Conservation (phyloP, 176 grass and related monocot species). For the Ensete glaucum region DNA sequence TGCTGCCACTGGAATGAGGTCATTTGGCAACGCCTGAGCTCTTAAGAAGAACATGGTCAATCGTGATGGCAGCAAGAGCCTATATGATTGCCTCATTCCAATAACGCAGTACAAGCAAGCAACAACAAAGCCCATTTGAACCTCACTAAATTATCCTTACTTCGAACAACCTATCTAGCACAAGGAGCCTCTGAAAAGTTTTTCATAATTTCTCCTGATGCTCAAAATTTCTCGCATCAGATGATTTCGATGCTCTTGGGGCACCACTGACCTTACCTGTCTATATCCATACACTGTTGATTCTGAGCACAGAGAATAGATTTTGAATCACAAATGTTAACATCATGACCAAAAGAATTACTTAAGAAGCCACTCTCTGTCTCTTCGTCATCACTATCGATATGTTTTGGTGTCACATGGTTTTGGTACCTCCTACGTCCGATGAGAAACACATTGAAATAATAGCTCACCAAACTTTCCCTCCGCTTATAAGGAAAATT, state of each 20-base stretch:
- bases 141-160: not conserved
- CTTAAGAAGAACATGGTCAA: not conserved
- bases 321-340: slow-evolving; percentile 5
- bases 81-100: not conserved
- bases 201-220: not conserved
- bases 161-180: not conserved
- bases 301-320: not conserved
- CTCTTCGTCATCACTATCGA: slow-evolving; percentile 40
- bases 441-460: slow-evolving; percentile 49
- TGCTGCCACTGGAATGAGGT: not conserved
- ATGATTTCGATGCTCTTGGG: not conserved
- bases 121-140: not conserved
- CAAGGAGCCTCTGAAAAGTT: not conserved
- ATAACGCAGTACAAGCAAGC: not conserved
- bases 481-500: slow-evolving; percentile 22
- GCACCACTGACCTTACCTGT: not conserved
- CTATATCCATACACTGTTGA: slow-evolving; percentile 10
- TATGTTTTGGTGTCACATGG: slow-evolving; percentile 13
- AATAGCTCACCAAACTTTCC: slow-evolving; percentile 36
- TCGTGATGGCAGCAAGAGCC: not conserved
- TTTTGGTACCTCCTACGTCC: slow-evolving; percentile 36
- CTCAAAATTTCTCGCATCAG: not conserved
- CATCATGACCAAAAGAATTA: slow-evolving; percentile 16
- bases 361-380: slow-evolving; percentile 24
- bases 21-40: not conserved